A percentile compares a stretch with the other conserved stretches of the same genome.
Evolutionary conservation across 2,329 filamentous ascomycete species (phyloP).

Genomic region (Sordariomycetes sp.): DNA sequence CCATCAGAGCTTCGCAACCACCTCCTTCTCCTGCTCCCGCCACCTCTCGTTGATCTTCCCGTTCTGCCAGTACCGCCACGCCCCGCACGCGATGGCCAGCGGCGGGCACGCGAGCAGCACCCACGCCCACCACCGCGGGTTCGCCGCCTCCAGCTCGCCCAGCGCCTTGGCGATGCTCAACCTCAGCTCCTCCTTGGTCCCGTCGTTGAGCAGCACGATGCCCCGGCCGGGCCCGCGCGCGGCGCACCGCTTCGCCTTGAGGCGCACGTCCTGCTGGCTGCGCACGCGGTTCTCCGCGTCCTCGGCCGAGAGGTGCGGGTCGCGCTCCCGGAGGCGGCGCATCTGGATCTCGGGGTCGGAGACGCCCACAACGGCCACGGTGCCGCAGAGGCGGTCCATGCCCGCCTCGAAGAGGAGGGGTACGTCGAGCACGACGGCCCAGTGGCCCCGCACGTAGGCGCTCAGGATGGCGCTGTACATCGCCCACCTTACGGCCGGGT

Average conservation of each 20-base stretch:
- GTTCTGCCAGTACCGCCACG: conserved; percentile 66
- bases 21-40: conserved; percentile 46
- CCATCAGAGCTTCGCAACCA: conserved; percentile 28
- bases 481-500: conserved; percentile 76
- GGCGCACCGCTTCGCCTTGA: conserved; percentile 70
- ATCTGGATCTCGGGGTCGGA: conserved; percentile 74
- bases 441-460: conserved; percentile 63
- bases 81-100: conserved; percentile 55
- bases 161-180: conserved; percentile 58
- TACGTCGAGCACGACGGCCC: conserved; percentile 88
- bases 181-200: conserved; percentile 57
- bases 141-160: conserved; percentile 45
- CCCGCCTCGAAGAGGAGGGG: conserved; percentile 84
- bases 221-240: conserved; percentile 55
- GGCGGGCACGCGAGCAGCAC: conserved; percentile 61
- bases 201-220: conserved; percentile 87
- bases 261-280: conserved; percentile 76
- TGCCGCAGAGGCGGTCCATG: conserved; percentile 77
- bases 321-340: conserved; percentile 61
- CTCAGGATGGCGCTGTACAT: conserved; percentile 68
- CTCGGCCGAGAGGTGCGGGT: conserved; percentile 68
- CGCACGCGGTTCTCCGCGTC: conserved; percentile 80
- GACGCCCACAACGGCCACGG: conserved; percentile 79
- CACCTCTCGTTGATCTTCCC: conserved; percentile 57
- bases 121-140: conserved; percentile 80